Evolutionary conservation across 2,329 filamentous ascomycete species (phyloP), one percentile per base, ranked within the genome.

Genomic region (Zymoseptoria pseudotritici): DNA sequence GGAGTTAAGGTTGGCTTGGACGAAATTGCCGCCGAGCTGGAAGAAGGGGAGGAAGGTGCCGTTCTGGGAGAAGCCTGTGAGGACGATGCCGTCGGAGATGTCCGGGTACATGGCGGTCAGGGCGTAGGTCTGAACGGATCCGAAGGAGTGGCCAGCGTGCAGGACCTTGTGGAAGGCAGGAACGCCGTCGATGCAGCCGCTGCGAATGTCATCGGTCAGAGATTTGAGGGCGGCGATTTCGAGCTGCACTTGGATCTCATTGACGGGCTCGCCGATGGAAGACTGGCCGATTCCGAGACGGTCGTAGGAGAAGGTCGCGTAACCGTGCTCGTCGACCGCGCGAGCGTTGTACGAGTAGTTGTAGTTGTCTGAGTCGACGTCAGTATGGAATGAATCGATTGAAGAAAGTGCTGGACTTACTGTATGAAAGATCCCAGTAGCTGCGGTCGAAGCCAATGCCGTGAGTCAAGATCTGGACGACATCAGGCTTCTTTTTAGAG

Each of bases 81-180:
- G 76, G 56, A 85, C 72, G 50, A 87, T 76, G 49, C 79, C 83
- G 62, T 87, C 80, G 46, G 80, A 83, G 59, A 82, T 73, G 57
- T 77, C 68, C 0, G 83, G 83, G 66, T 83, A 75, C 59, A 75
- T 69, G 53, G 77, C 77, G 7, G 81, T 79, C 20, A 88, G 75
- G 54, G 74, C 78, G 71, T 84, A 86, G 2, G 79, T 81, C 65
- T 84, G 81, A 5, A 79, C 73, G 0, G 83, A 84, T 31, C 86
- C 86, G 65, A 85, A 88, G 0, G 82, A 85, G 74, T 88, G 85
- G 11, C 85, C 86, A 17, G 86, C 77, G 69, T 88, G 85, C 8
- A 85, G 75, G 22, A 83, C 73, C 66, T 81, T 77, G 8, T 72
- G 56, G 65, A 75, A 78, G 53, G 70, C 64, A 26, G 69, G 69